These are phyloP conservation scores for Cystofilobasidium ferigula DNA, from an alignment of 768 basidiomycete species.

Conservation along the genomic window DNA sequence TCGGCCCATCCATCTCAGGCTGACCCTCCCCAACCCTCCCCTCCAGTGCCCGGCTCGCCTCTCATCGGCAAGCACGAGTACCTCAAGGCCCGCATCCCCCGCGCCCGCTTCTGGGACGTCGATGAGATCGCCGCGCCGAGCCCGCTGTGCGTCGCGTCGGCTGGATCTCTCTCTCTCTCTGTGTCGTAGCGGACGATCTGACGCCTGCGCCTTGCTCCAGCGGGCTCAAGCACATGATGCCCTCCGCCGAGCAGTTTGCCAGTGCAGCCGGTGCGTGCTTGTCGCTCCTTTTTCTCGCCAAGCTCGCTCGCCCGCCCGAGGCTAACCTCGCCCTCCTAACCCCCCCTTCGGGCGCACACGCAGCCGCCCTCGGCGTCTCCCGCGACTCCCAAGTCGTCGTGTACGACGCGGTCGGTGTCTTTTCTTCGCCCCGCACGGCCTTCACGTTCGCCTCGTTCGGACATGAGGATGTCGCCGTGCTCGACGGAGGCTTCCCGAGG, in stretches of 20 bases:
- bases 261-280: constrained; percentile 60
- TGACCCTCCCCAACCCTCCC: neutral
- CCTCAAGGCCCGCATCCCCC: constrained; percentile 49
- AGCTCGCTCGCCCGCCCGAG: neutral
- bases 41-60: constrained; percentile 19
- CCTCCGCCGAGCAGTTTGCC: constrained; percentile 57
- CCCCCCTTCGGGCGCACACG: neutral
- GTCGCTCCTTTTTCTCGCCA: neutral
- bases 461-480: constrained; percentile 69
- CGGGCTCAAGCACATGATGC: constrained; percentile 91
- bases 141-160: constrained; percentile 14
- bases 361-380: neutral
- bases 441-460: constrained; percentile 92
- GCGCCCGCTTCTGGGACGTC: constrained; percentile 63
- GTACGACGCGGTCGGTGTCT: constrained; percentile 82
- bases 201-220: constrained; percentile 43
- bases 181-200: constrained; percentile 44
- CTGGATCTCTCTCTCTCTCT: constrained; percentile 11
- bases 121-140: constrained; percentile 49
- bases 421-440: constrained; percentile 81
- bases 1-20: neutral
- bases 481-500: constrained; percentile 83
- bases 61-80: constrained; percentile 13
- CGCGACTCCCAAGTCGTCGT: constrained; percentile 62
- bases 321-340: neutral